Evolutionary conservation across 352 stramenopile species (phyloP).

Genomic region (Phytophthora citrophthora): DNA sequence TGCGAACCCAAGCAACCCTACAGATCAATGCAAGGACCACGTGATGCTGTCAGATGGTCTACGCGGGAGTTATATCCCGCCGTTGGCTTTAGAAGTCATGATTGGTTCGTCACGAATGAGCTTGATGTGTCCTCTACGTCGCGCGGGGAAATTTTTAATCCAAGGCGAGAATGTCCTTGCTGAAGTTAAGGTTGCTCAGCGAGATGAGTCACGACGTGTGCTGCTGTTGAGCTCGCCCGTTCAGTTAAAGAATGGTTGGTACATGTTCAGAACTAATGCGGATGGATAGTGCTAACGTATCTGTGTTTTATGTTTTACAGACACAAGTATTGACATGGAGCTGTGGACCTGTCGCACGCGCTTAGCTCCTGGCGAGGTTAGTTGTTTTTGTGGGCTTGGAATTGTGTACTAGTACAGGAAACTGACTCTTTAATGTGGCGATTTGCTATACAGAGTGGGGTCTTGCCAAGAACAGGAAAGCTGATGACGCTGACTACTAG

Average conservation of each 20-base stretch:
- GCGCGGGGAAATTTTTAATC: slow-evolving; percentile 89
- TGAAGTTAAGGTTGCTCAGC: slow-evolving; percentile 89
- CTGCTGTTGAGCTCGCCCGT: slow-evolving; percentile 87
- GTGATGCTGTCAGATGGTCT: slow-evolving; percentile 80
- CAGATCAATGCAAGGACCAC: slow-evolving; percentile 56
- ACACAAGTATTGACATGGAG: slow-evolving; percentile 84
- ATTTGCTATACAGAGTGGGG: slow-evolving; percentile 36
- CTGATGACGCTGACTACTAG: slow-evolving; percentile 60
- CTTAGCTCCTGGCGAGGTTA: slow-evolving; percentile 56
- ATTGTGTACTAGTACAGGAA: not conserved
- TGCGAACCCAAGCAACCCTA: slow-evolving; percentile 43
- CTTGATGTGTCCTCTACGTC: slow-evolving; percentile 81
- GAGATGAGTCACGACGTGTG: slow-evolving; percentile 85
- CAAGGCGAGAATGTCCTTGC: slow-evolving; percentile 85
- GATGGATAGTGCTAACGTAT: slow-evolving; percentile 9
- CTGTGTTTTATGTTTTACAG: slow-evolving; percentile 32
- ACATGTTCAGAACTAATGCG: not conserved
- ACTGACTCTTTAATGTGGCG: not conserved
- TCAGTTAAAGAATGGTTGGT: slow-evolving; percentile 87
- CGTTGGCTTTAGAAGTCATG: slow-evolving; percentile 85
- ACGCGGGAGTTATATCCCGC: slow-evolving; percentile 83
- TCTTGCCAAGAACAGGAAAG: slow-evolving; percentile 46
- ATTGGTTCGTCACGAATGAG: slow-evolving; percentile 74
- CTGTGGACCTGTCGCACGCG: slow-evolving; percentile 75
- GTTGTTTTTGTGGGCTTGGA: not conserved